Conservation (phyloP, 139 green algal genomes). For the Chlamydomonas sp. region DNA sequence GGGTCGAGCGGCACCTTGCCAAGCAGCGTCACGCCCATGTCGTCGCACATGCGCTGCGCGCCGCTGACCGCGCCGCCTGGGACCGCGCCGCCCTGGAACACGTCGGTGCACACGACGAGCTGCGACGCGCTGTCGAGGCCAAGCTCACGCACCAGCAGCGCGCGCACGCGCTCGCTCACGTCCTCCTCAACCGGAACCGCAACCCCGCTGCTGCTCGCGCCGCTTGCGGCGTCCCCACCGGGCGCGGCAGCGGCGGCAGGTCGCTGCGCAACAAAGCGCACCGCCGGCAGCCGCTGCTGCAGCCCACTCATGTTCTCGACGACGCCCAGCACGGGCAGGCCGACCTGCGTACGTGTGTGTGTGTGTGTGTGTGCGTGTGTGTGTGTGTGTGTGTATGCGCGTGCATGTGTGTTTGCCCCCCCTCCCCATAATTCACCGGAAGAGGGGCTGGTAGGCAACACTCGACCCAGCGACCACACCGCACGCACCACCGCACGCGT, state of each 20-base stretch:
- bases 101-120: slow-evolving; percentile 34
- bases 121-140: not conserved
- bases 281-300: slow-evolving; percentile 30
- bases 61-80: too few relatives aligned
- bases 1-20: slow-evolving; percentile 80
- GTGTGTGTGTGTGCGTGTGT: too few relatives aligned
- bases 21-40: slow-evolving; percentile 77
- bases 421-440: too few relatives aligned
- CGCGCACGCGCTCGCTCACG: slow-evolving; percentile 33
- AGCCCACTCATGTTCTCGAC: slow-evolving; percentile 96
- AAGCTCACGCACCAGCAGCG: slow-evolving; percentile 15
- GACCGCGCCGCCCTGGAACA: slow-evolving; percentile 62
- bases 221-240: not conserved
- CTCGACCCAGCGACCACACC: too few relatives aligned
- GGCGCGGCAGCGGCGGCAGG: not conserved
- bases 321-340: slow-evolving; percentile 79
- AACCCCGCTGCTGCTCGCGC: not conserved
- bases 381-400: too few relatives aligned
- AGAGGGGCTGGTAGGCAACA: too few relatives aligned
- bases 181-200: slow-evolving; percentile 11
- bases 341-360: too few relatives aligned
- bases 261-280: slow-evolving; percentile 41
- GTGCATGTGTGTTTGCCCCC: too few relatives aligned
- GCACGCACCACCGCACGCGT: too few relatives aligned
- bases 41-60: slow-evolving; percentile 59